phyloP scores from a whole-genome alignment of 805 yeast species.

The Spathaspora passalidarum region DNA sequence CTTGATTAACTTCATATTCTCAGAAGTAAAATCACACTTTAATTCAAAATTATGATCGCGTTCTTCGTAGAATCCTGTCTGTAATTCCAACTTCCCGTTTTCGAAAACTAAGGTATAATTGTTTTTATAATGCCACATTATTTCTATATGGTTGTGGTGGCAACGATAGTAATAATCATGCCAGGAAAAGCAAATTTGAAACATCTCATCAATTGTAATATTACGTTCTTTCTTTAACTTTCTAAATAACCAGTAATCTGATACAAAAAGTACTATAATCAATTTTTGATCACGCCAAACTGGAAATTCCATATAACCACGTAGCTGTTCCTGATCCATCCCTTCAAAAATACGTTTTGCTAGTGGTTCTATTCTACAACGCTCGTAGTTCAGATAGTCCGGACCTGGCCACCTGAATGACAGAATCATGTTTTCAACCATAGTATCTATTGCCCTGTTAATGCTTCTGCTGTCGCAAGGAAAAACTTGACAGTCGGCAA shows the following conservation, averaged over 20 bases:
- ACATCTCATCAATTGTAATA: background rate
- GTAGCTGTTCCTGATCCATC: background rate
- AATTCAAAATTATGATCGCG: too few species aligned
- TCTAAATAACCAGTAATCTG: background rate
- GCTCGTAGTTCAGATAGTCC: background rate
- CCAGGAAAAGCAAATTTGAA: too few species aligned
- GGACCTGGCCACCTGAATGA: too few species aligned
- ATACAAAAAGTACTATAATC: background rate
- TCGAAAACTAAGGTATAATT: background rate
- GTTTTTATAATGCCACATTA: background rate
- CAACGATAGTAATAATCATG: too few species aligned
- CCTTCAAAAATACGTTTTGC: background rate
- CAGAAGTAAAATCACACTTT: too few species aligned
- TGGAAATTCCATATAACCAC: background rate
- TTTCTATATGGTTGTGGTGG: background rate
- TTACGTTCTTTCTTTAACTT: background rate
- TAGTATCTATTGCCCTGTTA: background rate
- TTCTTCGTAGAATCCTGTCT: background rate
- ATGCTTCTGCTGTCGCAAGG: background rate
- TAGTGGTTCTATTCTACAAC: background rate
- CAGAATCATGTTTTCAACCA: background rate
- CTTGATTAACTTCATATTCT: background rate
- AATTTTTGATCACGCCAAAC: background rate
- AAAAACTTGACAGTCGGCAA: background rate
- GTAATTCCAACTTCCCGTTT: background rate